A percentile compares a stretch with the other conserved stretches of the same genome.
Conservation (phyloP, 1,284 basidiomycete genomes). For the Flammula alnicola region DNA sequence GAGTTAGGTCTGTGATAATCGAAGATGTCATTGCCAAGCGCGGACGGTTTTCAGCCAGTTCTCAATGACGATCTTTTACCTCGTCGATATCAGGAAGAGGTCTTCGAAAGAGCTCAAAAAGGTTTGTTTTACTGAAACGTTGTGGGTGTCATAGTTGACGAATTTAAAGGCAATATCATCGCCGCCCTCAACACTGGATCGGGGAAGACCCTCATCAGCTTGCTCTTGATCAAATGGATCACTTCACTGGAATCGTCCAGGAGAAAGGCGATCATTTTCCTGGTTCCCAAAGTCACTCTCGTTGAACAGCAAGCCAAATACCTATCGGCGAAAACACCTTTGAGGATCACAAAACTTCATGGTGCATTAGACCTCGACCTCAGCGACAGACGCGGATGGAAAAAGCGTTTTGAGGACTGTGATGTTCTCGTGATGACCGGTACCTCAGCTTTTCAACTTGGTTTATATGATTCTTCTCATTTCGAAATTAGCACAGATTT, state of each 20-base stretch:
- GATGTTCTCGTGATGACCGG: slow-evolving; percentile 67
- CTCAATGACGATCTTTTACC: slow-evolving; percentile 33
- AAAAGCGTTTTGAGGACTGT: slow-evolving; percentile 56
- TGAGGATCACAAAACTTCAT: slow-evolving; percentile 69
- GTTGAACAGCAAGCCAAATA: slow-evolving; percentile 82
- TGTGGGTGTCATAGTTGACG: slow-evolving; percentile 3
- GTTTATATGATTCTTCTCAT: slow-evolving; percentile 6
- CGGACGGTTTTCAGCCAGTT: neutral
- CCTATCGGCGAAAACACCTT: slow-evolving; percentile 63
- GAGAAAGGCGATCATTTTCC: slow-evolving; percentile 66
- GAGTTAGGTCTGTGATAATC: too few species aligned
- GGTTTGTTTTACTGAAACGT: slow-evolving; percentile 27
- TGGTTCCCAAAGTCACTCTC: slow-evolving; percentile 82
- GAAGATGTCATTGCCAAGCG: neutral
- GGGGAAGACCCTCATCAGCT: slow-evolving; percentile 84
- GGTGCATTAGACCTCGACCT: slow-evolving; percentile 74
- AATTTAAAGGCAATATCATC: slow-evolving; percentile 62
- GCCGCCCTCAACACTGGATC: slow-evolving; percentile 79
- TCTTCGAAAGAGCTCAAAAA: slow-evolving; percentile 71
- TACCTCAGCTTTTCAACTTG: slow-evolving; percentile 6
- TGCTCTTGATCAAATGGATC: slow-evolving; percentile 79
- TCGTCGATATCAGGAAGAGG: slow-evolving; percentile 63
- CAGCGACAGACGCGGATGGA: slow-evolving; percentile 70
- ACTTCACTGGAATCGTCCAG: slow-evolving; percentile 49
- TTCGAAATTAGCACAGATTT: slow-evolving; percentile 68